Evolutionary conservation across 1,284 basidiomycete species (phyloP), one percentile per base, ranked within the genome.

Genomic region (Sanghuangporus baumii): DNA sequence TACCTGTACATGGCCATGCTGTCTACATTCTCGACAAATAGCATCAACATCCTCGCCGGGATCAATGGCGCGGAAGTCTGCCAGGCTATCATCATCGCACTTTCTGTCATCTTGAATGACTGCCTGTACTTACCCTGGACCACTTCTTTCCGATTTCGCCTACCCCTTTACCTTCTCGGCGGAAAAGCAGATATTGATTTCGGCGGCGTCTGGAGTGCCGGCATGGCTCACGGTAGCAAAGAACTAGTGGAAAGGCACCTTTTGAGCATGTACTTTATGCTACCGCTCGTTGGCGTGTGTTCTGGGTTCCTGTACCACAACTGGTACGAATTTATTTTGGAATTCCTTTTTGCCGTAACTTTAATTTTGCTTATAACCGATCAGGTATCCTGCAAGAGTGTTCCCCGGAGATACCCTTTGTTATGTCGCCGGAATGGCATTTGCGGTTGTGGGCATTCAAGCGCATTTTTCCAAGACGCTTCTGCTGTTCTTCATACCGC

Each of bases 341-440:
- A 43, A 41, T 37, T 55, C 18, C 36, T 60, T 51, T 59, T 14
- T 50, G 11, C 20, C 12, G n/a, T 12, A 37, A 18, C 9, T 6
- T 18, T 46, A 41, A n/a, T 46, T 12, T 46, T 46, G 16, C 36
- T 20, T 43, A 51, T 41, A 18, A 8, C 18, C 1, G 37, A 31
- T n/a, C 68, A 97, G 95, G 94, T 98, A 97, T 72, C 97, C 97
- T 1, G 93, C 96, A 6, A 83, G 88, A 36, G 94, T 86, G 0
- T 99, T 99, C 74, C 94, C 96, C 0, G 97, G 97, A 2, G 97
- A 99, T 73, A 99, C 97, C 0, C 84, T 98, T 46, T 99, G 97
- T 76, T 99, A 99, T 76, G 89, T 98, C 62, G 89, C 95, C 0
- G 97, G 95, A 64, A 98, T 98, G 95, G 93, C 95, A 0, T 97